Evolutionary conservation across 305 asterid genomes (phyloP).

Genomic region (Fraxinus ornus): DNA sequence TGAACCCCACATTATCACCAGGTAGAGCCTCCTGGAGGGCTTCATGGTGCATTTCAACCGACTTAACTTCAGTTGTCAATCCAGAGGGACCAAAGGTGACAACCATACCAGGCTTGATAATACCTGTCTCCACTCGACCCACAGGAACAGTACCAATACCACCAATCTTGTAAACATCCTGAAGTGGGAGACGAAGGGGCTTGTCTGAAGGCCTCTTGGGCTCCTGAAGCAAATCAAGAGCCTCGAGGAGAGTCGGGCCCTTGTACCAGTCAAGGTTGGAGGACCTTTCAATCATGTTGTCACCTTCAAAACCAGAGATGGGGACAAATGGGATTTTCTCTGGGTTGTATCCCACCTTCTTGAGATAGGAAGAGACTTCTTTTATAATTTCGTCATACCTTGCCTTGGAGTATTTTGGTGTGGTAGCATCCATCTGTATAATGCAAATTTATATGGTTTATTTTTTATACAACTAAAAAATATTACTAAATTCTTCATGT

Average conservation of each 20-base stretch:
- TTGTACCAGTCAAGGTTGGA: slow-evolving; percentile 55
- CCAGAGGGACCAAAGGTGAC: slow-evolving; percentile 49
- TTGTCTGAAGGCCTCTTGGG: slow-evolving; percentile 50
- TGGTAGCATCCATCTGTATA: slow-evolving; percentile 46
- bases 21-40: slow-evolving; percentile 45
- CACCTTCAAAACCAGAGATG: slow-evolving; percentile 41
- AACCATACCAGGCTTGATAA: slow-evolving; percentile 43
- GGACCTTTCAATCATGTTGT: slow-evolving; percentile 49
- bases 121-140: slow-evolving; percentile 43
- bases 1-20: slow-evolving; percentile 34
- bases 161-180: slow-evolving; percentile 51
- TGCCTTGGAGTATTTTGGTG: slow-evolving; percentile 44
- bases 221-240: slow-evolving; percentile 39
- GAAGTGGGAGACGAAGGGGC: slow-evolving; percentile 53
- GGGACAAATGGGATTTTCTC: slow-evolving; percentile 41
- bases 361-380: slow-evolving; percentile 47
- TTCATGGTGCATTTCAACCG: slow-evolving; percentile 49
- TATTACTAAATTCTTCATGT: not conserved
- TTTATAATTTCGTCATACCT: slow-evolving; percentile 43
- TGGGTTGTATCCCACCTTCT: slow-evolving; percentile 51
- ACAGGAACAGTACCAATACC: slow-evolving; percentile 54
- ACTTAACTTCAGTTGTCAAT: slow-evolving; percentile 47
- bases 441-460: not conserved
- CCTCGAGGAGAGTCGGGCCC: slow-evolving; percentile 56
- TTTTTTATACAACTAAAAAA: not conserved